Evolutionary conservation across 2,329 filamentous ascomycete species (phyloP).

Genomic region (Pseudopyrenochaeta lycopersici): DNA sequence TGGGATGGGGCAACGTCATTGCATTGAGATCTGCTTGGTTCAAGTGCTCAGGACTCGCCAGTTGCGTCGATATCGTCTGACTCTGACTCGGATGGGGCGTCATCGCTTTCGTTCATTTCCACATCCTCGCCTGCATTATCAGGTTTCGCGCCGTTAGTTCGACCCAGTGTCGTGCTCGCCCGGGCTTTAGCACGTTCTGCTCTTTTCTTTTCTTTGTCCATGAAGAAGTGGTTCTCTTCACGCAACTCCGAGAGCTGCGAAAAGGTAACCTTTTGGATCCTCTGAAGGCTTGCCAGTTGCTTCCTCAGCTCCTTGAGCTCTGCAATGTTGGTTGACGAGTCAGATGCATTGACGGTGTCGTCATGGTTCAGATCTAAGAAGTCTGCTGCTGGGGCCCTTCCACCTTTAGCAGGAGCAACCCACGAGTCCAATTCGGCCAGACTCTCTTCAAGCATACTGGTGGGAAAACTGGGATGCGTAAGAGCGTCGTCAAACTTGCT

Average conservation of each 20-base stretch:
- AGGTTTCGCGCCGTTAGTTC: slow-evolving; percentile 26
- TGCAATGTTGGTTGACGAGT: background rate
- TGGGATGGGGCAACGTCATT: slow-evolving; percentile 1
- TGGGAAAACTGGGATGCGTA: slow-evolving; percentile 54
- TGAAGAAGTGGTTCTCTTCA: slow-evolving; percentile 51
- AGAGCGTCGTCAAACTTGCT: slow-evolving; percentile 53
- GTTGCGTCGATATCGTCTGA: slow-evolving; percentile 19
- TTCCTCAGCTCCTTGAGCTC: slow-evolving; percentile 48
- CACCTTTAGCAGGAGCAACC: slow-evolving; percentile 27
- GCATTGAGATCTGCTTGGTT: slow-evolving; percentile 1
- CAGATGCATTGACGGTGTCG: slow-evolving; percentile 3
- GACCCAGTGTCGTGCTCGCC: slow-evolving; percentile 27
- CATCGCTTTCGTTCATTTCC: slow-evolving; percentile 38
- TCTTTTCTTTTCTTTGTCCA: slow-evolving; percentile 42
- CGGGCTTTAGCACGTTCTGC: slow-evolving; percentile 29
- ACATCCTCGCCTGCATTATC: slow-evolving; percentile 29
- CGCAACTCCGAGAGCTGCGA: slow-evolving; percentile 55
- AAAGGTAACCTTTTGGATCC: slow-evolving; percentile 57
- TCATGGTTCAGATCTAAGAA: slow-evolving; percentile 37
- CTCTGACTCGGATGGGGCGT: slow-evolving; percentile 28
- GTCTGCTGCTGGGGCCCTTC: slow-evolving; percentile 37
- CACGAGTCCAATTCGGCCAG: slow-evolving; percentile 47
- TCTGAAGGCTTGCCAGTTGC: slow-evolving; percentile 55
- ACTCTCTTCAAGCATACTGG: slow-evolving; percentile 49
- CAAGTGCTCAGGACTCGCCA: slow-evolving; percentile 14